Percentiles rank a stretch among this genome's conserved stretches.
Conservation (phyloP, 805 yeast species). For the Candida ipomoeae region DNA sequence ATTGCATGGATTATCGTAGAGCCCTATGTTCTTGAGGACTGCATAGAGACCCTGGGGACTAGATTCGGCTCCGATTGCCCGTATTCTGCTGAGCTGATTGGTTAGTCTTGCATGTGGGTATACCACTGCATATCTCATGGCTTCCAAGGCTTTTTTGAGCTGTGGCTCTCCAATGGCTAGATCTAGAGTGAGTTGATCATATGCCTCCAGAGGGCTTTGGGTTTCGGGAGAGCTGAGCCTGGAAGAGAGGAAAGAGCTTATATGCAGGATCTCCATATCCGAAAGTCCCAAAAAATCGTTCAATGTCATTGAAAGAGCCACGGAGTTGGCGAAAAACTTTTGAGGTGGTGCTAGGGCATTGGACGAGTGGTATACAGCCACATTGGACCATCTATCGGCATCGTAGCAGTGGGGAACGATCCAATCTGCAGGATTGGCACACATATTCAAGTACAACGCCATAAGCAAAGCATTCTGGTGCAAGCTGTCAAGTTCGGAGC, state of each 20-base stretch:
- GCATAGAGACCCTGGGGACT: conserved; percentile 9
- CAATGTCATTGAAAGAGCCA: conserved; percentile 12
- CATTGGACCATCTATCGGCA: conserved; percentile 17
- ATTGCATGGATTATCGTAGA: conserved; percentile 22
- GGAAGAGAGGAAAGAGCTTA: conserved; percentile 4
- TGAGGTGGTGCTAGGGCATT: conserved; percentile 22
- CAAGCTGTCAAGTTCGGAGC: conserved; percentile 13
- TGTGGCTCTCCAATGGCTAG: conserved; percentile 31
- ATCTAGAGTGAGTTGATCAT: conserved; percentile 25
- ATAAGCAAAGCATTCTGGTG: conserved; percentile 28
- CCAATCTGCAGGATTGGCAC: conserved; percentile 24
- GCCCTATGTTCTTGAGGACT: conserved; percentile 18
- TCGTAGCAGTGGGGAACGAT: conserved; percentile 20
- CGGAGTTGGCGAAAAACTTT: conserved; percentile 25
- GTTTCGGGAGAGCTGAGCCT: not conserved
- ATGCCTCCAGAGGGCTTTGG: not conserved
- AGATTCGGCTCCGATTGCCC: conserved; percentile 2
- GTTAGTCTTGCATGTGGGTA: conserved; percentile 30
- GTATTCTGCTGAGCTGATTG: conserved; percentile 9
- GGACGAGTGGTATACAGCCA: conserved; percentile 20
- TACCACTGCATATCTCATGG: conserved; percentile 26
- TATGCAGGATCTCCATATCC: conserved; percentile 6
- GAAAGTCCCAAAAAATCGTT: conserved; percentile 11
- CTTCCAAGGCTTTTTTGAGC: conserved; percentile 22
- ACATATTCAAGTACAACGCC: conserved; percentile 26